A percentile compares a stretch with the other conserved stretches of the same genome.
Evolutionary conservation across 495 filamentous ascomycete species (phyloP).

Genomic region (Aspergillus hancockii): DNA sequence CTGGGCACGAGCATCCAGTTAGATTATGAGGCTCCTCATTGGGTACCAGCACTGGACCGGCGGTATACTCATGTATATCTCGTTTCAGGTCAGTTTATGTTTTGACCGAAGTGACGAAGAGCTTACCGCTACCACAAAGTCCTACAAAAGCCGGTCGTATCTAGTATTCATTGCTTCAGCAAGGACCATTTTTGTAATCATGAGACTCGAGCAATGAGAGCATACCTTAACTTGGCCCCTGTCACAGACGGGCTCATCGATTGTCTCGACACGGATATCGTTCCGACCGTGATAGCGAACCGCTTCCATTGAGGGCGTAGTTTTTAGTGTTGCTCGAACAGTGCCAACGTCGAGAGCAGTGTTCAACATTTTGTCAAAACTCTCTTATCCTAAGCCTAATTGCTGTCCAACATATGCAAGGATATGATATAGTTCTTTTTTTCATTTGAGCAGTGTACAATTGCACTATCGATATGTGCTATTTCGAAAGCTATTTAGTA

Average conservation of each 20-base stretch:
- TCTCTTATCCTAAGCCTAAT: not conserved
- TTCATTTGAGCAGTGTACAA: not conserved
- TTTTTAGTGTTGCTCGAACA: constrained; percentile 11
- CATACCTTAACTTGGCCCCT: constrained; percentile 42
- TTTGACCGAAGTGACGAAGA: not conserved
- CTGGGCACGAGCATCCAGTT: constrained; percentile 53
- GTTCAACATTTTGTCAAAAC: constrained; percentile 8
- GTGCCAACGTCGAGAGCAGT: constrained; percentile 11
- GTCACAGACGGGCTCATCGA: constrained; percentile 40
- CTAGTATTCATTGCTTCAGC: constrained; percentile 18
- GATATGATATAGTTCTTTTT: not conserved
- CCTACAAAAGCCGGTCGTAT: constrained; percentile 57
- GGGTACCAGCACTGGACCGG: constrained; percentile 56
- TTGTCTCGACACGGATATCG: constrained; percentile 39
- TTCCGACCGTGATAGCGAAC: constrained; percentile 39
- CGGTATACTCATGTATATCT: constrained; percentile 10
- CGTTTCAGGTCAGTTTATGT: not conserved
- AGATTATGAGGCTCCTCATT: constrained; percentile 50
- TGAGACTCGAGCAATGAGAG: not conserved
- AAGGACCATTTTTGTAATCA: not conserved
- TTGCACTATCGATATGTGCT: not conserved
- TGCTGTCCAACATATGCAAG: not conserved
- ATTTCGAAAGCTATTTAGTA: not conserved
- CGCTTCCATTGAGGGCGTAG: constrained; percentile 32
- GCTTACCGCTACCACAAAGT: constrained; percentile 55